Base-by-base conservation (phyloP, 495 filamentous ascomycete species). In the Parathielavia appendiculata region DNA sequence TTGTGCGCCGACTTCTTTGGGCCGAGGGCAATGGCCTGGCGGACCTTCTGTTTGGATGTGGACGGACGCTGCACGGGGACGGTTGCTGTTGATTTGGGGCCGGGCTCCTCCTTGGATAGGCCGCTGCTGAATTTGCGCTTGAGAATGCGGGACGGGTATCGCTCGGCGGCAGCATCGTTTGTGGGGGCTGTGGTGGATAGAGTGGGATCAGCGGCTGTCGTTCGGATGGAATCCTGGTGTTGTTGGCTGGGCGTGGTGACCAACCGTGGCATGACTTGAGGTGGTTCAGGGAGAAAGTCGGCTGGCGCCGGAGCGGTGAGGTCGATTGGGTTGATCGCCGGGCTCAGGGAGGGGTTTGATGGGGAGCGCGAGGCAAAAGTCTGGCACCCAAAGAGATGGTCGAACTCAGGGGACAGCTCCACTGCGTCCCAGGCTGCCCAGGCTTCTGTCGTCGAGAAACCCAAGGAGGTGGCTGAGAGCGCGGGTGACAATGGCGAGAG, bases 1-100 rank as follows among this genome's bases (percentile, higher is more conserved):
- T 76, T 79, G 64, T 79, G 76, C 11, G 76, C 75, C 23, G 66
- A 64, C 65, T 70, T 72, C 44, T 67, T 70, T 9, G 64, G 68
- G 14, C 51, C 59, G 6, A 34, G 44, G 45, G 47, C 16, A 2
- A 45, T n/a, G 13, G 9, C n/a, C n/a, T 49, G 22, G 55, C 30
- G n/a, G 56, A 38, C 41, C 32, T 13, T 20, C 61, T 54, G 53
- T 30, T 62, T 63, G 22, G 57, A 17, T 8, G 38, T 14, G 22
- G 35, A 30, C 14, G 35, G 16, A 1, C 5, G n/a, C n/a, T n/a
- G n/a, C n/a, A n/a, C n/a, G n/a, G n/a, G n/a, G n/a, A n/a, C n/a
- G n/a, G n/a, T n/a, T 23, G 46, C n/a, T 7, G 54, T 30, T 14
- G 23, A 23, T 19, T 59, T 59, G 50, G 43, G 30, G 40, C 41